A percentile compares a stretch with the other conserved stretches of the same genome.
Conservation (phyloP, 2,329 filamentous ascomycete genomes). For the Fusarium sp. region DNA sequence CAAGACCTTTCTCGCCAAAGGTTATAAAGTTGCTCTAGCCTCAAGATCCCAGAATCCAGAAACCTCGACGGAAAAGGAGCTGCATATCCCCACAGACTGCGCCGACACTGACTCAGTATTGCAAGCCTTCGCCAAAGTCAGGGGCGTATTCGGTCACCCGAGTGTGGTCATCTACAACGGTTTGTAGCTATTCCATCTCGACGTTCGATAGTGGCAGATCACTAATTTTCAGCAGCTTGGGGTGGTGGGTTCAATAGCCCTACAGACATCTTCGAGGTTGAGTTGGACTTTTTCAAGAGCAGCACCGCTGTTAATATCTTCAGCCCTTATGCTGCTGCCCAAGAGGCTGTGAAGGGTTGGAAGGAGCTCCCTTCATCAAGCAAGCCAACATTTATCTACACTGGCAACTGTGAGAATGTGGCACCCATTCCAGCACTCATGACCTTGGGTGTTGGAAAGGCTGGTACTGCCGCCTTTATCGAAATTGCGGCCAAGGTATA, state of each 20-base stretch:
- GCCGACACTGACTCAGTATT: background rate
- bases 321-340: slow-evolving; percentile 12
- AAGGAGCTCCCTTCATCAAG: background rate
- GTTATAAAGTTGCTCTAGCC: slow-evolving; percentile 13
- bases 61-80: background rate
- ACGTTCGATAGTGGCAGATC: fast-evolving
- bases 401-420: slow-evolving; percentile 10
- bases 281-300: background rate
- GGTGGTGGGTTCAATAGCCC: background rate
- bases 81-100: slow-evolving; percentile 6
- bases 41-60: slow-evolving; percentile 6
- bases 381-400: slow-evolving; percentile 6
- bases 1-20: slow-evolving; percentile 9
- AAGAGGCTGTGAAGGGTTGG: slow-evolving; percentile 13
- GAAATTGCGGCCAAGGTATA: slow-evolving; percentile 3
- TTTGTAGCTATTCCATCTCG: fast-evolving
- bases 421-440: background rate
- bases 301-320: background rate
- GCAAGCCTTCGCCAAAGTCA: slow-evolving; percentile 4
- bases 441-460: slow-evolving; percentile 15
- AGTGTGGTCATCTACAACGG: slow-evolving; percentile 17
- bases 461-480: slow-evolving; percentile 7
- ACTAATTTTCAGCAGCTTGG: background rate
- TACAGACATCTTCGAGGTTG: slow-evolving; percentile 3
- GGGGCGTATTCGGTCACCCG: background rate